phyloP scores from a whole-genome alignment of 2,329 filamentous ascomycete genomes.

The Exophiala xenobiotica region DNA sequence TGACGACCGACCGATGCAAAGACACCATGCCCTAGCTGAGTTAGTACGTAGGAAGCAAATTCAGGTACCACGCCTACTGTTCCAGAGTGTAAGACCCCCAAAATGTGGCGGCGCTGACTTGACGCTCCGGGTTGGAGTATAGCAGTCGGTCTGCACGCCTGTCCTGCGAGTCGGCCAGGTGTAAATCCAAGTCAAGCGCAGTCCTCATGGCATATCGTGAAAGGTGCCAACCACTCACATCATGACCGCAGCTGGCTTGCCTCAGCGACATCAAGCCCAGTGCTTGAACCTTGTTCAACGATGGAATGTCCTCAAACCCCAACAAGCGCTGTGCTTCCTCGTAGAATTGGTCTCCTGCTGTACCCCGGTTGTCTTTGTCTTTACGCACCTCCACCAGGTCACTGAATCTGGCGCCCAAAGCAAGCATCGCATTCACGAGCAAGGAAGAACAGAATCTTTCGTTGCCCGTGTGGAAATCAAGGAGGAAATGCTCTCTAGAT shows the following conservation, averaged over 20 bases:
- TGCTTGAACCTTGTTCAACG: constrained; percentile 41
- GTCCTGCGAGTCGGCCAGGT: constrained; percentile 4
- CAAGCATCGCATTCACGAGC: constrained; percentile 38
- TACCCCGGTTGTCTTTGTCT: constrained; percentile 36
- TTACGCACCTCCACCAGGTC: constrained; percentile 36
- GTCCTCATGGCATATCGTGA: constrained; percentile 4
- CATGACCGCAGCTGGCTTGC: constrained; percentile 12
- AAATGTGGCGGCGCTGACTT: constrained; percentile 9
- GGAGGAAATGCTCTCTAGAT: constrained; percentile 14
- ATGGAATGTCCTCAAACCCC: constrained; percentile 35
- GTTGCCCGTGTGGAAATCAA: constrained; percentile 8
- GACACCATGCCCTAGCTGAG: constrained; percentile 1
- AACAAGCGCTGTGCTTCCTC: constrained; percentile 11
- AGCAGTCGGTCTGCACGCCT: neutral
- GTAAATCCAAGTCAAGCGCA: constrained; percentile 5
- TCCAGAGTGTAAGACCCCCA: constrained; percentile 12
- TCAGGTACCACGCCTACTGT: constrained; percentile 1
- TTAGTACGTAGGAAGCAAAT: neutral
- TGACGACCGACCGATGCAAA: neutral
- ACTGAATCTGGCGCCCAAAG: constrained; percentile 37
- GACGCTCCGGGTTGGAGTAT: constrained; percentile 1
- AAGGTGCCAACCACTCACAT: constrained; percentile 10
- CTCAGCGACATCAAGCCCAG: constrained; percentile 33
- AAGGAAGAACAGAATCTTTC: constrained; percentile 11
- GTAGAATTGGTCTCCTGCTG: constrained; percentile 36